These are phyloP conservation scores for Eucalyptus cloeziana DNA, from an alignment of 345 rosid species.

Conservation along the genomic window DNA sequence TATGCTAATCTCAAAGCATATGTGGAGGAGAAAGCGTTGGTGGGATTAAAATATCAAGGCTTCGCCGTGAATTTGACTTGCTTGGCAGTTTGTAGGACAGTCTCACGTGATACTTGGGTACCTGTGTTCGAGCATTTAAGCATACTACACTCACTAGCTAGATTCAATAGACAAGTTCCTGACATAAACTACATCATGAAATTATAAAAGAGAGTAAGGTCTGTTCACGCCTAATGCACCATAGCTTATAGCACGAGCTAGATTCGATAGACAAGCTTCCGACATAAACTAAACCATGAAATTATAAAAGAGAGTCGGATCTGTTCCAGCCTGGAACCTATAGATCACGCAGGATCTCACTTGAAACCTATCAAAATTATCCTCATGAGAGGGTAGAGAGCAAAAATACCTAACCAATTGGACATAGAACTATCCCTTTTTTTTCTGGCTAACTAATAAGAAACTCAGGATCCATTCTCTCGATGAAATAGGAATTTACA, in stretches of 20 bases:
- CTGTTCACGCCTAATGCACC: too few species aligned
- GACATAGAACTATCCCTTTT: background rate
- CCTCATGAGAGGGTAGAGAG: background rate
- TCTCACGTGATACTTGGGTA: background rate
- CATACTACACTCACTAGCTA: background rate
- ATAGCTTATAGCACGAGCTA: too few species aligned
- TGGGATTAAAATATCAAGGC: background rate
- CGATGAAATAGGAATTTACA: background rate
- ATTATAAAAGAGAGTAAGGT: too few species aligned
- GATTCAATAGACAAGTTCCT: background rate
- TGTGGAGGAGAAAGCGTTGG: background rate
- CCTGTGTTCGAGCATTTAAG: background rate
- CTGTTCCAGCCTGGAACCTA: fast-evolving
- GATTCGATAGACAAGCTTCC: too few species aligned
- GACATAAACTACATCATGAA: background rate
- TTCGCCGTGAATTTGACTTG: background rate
- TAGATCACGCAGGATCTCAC: background rate
- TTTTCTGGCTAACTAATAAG: background rate
- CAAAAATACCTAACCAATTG: background rate
- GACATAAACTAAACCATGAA: too few species aligned
- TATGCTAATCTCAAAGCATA: background rate
- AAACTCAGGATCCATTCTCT: background rate
- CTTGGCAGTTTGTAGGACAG: background rate
- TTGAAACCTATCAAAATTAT: background rate
- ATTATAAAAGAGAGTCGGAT: too few species aligned